Conservation (phyloP, 176 grass and related monocot genomes). For the Typha latifolia region DNA sequence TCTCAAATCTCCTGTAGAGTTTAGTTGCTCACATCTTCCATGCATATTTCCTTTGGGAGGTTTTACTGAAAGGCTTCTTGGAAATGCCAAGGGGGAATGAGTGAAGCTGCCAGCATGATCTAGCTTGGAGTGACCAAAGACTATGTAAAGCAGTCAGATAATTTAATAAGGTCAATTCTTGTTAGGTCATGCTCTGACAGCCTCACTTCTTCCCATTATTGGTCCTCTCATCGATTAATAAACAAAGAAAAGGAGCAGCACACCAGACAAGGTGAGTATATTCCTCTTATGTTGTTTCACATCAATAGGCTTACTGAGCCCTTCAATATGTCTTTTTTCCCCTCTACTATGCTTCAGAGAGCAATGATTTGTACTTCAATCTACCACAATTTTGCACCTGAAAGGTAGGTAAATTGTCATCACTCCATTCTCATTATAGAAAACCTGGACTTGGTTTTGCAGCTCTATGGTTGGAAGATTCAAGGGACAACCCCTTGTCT, state of each 20-base stretch:
- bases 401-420: no score
- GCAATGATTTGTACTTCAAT: no score
- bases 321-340: not conserved
- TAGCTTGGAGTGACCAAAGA: constrained; percentile 31
- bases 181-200: constrained; percentile 97
- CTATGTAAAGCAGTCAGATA: not conserved
- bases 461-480: no score
- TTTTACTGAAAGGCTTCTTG: not conserved
- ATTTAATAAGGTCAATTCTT: constrained; percentile 16
- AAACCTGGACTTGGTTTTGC: no score
- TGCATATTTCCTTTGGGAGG: not conserved
- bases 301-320: not conserved
- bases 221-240: constrained; percentile 9
- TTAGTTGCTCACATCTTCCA: not conserved
- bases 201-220: constrained; percentile 72
- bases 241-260: not conserved
- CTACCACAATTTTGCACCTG: no score
- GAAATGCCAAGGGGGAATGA: constrained; percentile 38
- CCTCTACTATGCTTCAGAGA: not conserved
- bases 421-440: no score
- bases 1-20: not conserved
- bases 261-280: constrained; percentile 1
- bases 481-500: no score
- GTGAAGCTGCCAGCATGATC: constrained; percentile 83
- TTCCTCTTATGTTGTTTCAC: constrained; percentile 1